phyloP scores from a whole-genome alignment of 2,329 filamentous ascomycete species.

The Xylariaceae sp. region DNA sequence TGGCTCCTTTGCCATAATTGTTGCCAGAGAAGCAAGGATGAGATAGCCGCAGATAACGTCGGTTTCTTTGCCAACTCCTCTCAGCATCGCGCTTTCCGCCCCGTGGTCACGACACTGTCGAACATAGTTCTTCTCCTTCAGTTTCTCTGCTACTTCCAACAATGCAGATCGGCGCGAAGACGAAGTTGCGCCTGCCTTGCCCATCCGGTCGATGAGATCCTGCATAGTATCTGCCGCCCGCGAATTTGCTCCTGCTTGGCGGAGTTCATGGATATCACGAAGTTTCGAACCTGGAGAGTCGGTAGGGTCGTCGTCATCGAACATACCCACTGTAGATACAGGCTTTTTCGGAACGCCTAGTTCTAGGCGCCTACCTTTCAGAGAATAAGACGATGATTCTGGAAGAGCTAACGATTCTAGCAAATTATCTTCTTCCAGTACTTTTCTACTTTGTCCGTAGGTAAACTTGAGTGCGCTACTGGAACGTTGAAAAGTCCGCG shows the following conservation, averaged over 20 bases:
- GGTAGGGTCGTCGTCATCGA: constrained; percentile 44
- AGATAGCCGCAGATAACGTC: constrained; percentile 62
- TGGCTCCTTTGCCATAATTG: constrained; percentile 57
- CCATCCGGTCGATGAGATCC: constrained; percentile 59
- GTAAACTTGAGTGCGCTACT: constrained; percentile 31
- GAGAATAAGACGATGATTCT: constrained; percentile 18
- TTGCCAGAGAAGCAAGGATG: constrained; percentile 59
- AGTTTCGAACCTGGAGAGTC: constrained; percentile 47
- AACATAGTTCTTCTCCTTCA: constrained; percentile 60
- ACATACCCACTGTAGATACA: constrained; percentile 26
- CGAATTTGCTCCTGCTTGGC: constrained; percentile 63
- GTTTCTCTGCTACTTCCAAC: constrained; percentile 56
- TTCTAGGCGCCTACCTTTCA: constrained; percentile 30
- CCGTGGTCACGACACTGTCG: constrained; percentile 71
- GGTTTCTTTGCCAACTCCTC: constrained; percentile 53
- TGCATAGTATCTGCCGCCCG: constrained; percentile 63
- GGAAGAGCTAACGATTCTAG: constrained; percentile 27
- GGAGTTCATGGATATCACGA: constrained; percentile 61
- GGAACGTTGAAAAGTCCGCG: constrained; percentile 27
- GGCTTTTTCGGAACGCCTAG: constrained; percentile 25
- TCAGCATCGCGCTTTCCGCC: constrained; percentile 65
- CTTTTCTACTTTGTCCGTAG: constrained; percentile 29
- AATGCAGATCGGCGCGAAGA: constrained; percentile 56
- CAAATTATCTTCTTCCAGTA: constrained; percentile 29
- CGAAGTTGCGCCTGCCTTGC: constrained; percentile 42